Base-by-base conservation (phyloP, 768 basidiomycete genomes). In the Trametes punicea region DNA sequence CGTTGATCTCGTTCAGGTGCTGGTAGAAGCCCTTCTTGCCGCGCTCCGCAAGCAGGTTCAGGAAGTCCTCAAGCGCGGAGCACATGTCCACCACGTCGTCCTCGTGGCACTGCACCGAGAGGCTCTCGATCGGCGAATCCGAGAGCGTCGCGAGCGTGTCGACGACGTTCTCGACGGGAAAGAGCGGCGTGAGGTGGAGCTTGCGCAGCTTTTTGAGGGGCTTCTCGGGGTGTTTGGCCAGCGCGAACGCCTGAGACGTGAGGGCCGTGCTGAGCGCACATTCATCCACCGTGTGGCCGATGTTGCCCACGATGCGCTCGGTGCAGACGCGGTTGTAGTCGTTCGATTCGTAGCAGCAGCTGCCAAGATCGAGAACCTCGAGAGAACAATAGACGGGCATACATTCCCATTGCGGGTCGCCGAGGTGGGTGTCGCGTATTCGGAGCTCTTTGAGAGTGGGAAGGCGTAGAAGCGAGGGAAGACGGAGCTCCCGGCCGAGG, bases 351-450 rank as follows among this genome's bases (percentile, higher is more conserved):
- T 81, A 76, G 61, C 73, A 76, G 71, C 81, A 83, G 67, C 75
- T 76, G 26, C 69, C 68, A 45, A 86, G 75, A 63, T 84, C 81
- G 46, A 86, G 77, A 36, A 81, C 71, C 60, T 83, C 71, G 40
- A 86, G 73, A 15, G 74, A 73, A 67, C 82, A 83, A 20, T 68
- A 66, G 55, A 80, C 74, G 33, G 77, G 76, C n/a, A 74, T 76
- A 21, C 73, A 71, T n/a, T 75, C 70, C 84, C 83, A 85, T 31
- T 72, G 72, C 45, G 73, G 72, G 67, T 85, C 83, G 15, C 85
- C 86, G 53, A 90, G 77, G 70, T 88, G 87, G 0, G 85, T 87
- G 65, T 88, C 86, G 53, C 78, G 79, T 62, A 90, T 81, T 38
- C 76, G 76, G 60, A 90, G 83, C 60, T 77, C 77, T 26, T 74